Percentiles rank a stretch among this genome's conserved stretches.
Conservation (phyloP, 768 basidiomycete genomes). For the Suillus variegatus region DNA sequence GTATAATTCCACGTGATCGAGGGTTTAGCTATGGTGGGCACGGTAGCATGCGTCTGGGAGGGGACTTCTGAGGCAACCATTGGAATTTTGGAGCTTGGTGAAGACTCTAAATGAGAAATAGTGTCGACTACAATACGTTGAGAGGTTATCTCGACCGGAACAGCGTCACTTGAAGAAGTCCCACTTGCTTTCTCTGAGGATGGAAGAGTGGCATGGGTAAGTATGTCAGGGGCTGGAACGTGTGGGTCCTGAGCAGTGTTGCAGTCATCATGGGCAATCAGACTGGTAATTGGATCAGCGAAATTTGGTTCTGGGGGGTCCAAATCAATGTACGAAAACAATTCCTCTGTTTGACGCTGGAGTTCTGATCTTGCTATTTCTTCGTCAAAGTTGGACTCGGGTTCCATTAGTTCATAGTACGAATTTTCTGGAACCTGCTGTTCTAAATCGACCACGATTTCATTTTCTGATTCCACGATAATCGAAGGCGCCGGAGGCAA, state of each 20-base stretch:
- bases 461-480: neutral
- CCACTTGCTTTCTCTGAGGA: neutral
- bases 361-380: neutral
- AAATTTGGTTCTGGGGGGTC: neutral
- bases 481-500: neutral
- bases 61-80: neutral
- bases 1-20: neutral
- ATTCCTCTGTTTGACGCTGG: slow-evolving; percentile 3
- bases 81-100: neutral
- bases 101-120: neutral
- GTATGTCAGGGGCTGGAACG: neutral
- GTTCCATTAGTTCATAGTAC: neutral
- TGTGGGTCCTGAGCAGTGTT: neutral
- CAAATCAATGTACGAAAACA: neutral
- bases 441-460: neutral
- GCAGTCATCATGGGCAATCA: neutral
- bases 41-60: neutral
- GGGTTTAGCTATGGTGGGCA: neutral
- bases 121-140: neutral
- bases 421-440: neutral
- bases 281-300: neutral
- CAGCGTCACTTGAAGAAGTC: neutral
- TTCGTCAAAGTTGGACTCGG: slow-evolving; percentile 1
- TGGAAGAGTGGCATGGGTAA: too few relatives aligned
- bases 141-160: neutral